Percentiles rank a stretch among this genome's conserved stretches.
phyloP scores from a whole-genome alignment of 805 yeast genomes.

The Candida silvatica region DNA sequence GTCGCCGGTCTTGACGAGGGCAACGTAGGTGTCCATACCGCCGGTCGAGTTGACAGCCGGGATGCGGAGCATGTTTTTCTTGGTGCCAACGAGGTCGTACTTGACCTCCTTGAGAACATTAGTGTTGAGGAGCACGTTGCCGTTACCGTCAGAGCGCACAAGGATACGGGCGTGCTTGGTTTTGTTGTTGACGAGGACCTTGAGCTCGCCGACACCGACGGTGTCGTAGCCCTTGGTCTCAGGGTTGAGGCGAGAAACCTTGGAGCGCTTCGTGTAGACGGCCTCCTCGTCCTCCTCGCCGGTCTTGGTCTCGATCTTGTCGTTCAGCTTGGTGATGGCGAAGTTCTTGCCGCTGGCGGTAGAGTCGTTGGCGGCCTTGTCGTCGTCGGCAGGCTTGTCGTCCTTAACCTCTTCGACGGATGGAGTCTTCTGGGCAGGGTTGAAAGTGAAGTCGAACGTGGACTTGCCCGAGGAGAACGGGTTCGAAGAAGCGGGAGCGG shows the following conservation, averaged over 20 bases:
- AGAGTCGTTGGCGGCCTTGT: conserved; percentile 39
- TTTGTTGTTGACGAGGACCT: conserved; percentile 53
- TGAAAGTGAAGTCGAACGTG: conserved; percentile 14
- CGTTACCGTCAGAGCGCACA: conserved; percentile 84
- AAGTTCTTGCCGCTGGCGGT: conserved; percentile 39
- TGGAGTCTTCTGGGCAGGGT: conserved; percentile 14
- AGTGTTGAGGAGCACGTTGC: conserved; percentile 67
- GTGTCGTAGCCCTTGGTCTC: conserved; percentile 44
- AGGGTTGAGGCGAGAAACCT: conserved; percentile 53
- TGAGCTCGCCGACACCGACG: conserved; percentile 78
- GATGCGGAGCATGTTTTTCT: conserved; percentile 58
- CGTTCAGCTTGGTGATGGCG: conserved; percentile 34
- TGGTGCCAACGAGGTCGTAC: conserved; percentile 49
- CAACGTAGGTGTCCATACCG: conserved; percentile 55
- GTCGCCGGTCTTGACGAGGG: conserved; percentile 67
- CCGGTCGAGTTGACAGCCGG: conserved; percentile 54
- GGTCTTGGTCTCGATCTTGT: conserved; percentile 49
- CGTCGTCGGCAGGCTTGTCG: conserved; percentile 30
- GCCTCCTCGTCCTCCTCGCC: conserved; percentile 82
- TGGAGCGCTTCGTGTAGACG: conserved; percentile 58
- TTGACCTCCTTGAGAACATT: conserved; percentile 47
- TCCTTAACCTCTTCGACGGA: conserved; percentile 6
- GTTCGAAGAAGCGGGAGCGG: conserved; percentile 6
- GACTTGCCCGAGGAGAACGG: conserved; percentile 9
- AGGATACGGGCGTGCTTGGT: conserved; percentile 62